Evolutionary conservation across 2,329 filamentous ascomycete species (phyloP).

Genomic region (Diplocarpon rosae): DNA sequence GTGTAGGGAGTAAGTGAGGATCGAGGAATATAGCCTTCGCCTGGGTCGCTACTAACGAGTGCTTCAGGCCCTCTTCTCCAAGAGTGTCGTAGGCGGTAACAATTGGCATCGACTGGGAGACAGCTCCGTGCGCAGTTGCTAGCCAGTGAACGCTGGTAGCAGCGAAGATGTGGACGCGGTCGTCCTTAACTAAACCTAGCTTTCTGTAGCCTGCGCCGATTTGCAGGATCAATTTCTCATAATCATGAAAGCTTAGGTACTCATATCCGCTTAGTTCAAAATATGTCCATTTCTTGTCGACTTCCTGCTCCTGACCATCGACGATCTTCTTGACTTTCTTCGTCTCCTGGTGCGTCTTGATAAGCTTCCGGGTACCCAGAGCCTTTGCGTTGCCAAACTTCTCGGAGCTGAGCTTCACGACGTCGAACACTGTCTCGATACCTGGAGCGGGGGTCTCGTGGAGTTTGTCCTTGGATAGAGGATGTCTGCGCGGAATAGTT

Average conservation of each 20-base stretch:
- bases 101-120: slow-evolving; percentile 80
- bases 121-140: slow-evolving; percentile 63
- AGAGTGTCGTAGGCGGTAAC: slow-evolving; percentile 94
- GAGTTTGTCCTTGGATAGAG: slow-evolving; percentile 45
- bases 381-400: slow-evolving; percentile 55
- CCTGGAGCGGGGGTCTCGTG: slow-evolving; percentile 40
- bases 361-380: slow-evolving; percentile 59
- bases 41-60: slow-evolving; percentile 73
- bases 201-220: slow-evolving; percentile 61
- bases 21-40: slow-evolving; percentile 81
- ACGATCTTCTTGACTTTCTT: slow-evolving; percentile 87
- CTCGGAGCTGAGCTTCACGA: slow-evolving; percentile 55
- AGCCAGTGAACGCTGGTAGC: slow-evolving; percentile 68
- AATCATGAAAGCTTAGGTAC: slow-evolving; percentile 69
- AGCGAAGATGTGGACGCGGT: slow-evolving; percentile 70
- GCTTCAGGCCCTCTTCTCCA: slow-evolving; percentile 71
- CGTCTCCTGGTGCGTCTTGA: slow-evolving; percentile 69
- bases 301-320: slow-evolving; percentile 66
- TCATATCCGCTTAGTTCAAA: slow-evolving; percentile 74
- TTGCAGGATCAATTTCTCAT: slow-evolving; percentile 57
- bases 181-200: slow-evolving; percentile 57
- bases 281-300: slow-evolving; percentile 83
- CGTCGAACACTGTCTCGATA: slow-evolving; percentile 64
- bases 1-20: slow-evolving; percentile 59
- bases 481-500: slow-evolving; percentile 57